Percentiles rank a stretch among this genome's conserved stretches.
phyloP scores from a whole-genome alignment of 148 eudicot genomes.

The Rhododendron molle region DNA sequence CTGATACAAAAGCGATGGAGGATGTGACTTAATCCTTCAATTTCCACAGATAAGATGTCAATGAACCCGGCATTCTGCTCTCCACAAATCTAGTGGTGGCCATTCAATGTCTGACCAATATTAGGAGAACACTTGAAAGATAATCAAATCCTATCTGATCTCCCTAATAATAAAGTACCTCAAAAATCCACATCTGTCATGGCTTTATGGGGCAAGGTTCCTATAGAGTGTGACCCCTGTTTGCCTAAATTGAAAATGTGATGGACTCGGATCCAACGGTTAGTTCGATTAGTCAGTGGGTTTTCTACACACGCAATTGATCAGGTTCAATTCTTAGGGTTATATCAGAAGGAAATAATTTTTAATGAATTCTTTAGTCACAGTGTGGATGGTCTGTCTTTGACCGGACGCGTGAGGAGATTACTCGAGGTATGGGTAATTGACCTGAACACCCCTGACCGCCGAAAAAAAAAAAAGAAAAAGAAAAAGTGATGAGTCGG shows the following conservation, averaged over 20 bases:
- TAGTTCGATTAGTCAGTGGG: not conserved
- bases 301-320: no score
- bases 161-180: not conserved
- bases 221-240: not conserved
- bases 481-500: conserved; percentile 22
- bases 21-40: no score
- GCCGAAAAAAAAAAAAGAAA: no score
- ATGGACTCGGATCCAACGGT: no score
- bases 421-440: no score
- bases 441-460: not conserved
- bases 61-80: not conserved
- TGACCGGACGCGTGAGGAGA: no score
- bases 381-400: no score
- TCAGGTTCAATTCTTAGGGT: rapidly evolving
- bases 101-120: not conserved
- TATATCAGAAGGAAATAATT: no score
- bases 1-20: not conserved
- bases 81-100: not conserved
- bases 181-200: not conserved
- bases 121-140: no score
- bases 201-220: conserved; percentile 5
- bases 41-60: not conserved
- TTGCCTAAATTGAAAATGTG: not conserved
- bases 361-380: no score
- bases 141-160: not conserved